A percentile compares a stretch with the other conserved stretches of the same genome.
These are phyloP conservation scores for Monosporascus ibericus DNA, from an alignment of 2,329 filamentous ascomycete species.

Conservation along the genomic window DNA sequence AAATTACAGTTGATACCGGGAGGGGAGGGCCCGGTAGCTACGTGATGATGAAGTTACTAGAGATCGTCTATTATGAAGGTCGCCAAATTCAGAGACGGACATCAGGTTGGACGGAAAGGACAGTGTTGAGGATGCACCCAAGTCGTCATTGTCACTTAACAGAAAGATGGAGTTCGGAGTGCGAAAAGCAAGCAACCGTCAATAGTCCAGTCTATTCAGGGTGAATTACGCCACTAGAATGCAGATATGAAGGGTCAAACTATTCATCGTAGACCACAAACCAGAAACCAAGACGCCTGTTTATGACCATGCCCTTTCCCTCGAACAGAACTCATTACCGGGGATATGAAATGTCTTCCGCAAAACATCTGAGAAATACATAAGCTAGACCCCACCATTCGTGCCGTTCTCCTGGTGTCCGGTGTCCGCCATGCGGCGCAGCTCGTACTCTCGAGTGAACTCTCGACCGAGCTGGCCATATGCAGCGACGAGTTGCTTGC, in stretches of 20 bases:
- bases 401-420: conserved; percentile 45
- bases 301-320: background rate
- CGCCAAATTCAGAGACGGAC: background rate
- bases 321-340: too few relatives aligned
- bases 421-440: conserved; percentile 75
- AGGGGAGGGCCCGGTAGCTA: conserved; percentile 59
- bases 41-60: conserved; percentile 13
- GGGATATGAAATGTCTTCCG: background rate
- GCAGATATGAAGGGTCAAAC: background rate
- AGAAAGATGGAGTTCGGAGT: background rate
- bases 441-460: conserved; percentile 87
- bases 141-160: background rate
- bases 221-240: background rate
- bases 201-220: background rate
- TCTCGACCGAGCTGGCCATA: conserved; percentile 75
- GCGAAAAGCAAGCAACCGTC: background rate
- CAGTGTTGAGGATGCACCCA: background rate
- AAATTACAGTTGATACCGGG: conserved; percentile 63
- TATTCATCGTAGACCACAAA: background rate
- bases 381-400: conserved; percentile 18
- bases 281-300: conserved; percentile 12
- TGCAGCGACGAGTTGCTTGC: conserved; percentile 75
- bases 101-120: background rate
- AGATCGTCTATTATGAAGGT: background rate
- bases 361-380: conserved; percentile 6